Evolutionary conservation across 768 basidiomycete species (phyloP), one percentile per base, ranked within the genome.

Genomic region (Pulveroboletus frians): DNA sequence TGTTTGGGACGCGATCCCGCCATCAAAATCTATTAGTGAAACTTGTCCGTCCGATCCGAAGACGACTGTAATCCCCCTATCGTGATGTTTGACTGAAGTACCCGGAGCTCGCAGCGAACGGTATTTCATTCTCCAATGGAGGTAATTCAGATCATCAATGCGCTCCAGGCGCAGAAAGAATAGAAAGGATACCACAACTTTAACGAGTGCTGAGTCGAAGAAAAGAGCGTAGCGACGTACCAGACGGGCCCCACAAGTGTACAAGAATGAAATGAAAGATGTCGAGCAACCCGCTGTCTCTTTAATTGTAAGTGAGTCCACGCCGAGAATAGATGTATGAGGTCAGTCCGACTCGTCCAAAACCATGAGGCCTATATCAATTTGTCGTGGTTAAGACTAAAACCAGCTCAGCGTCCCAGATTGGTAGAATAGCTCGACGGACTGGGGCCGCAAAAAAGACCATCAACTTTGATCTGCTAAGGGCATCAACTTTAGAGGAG

Each of bases 81-180:
- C 46, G 10, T 53, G 39, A 30, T 56, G 59, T 35, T 39, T 54
- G 41, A 43, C 13, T n/a, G 55, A 23, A 17, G 50, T 34, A 37
- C 9, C 45, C 52, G 37, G 40, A 38, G 42, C 54, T 31, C 3
- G 55, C 13, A 17, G 23, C 2, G 52, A 60, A 42, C 47, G 50
- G 40, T 21, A 34, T 46, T 17, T 46, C 63, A 65, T 64, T 39
- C 55, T 65, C 46, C 55, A 37, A 51, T 10, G 46, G 13, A 21
- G 30, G 36, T 36, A 9, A 30, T 39, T 49, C 27, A 54, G 40
- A 57, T 59, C 59, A 66, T 64, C 27, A 47, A 54, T 42, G 62
- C 64, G 64, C 64, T 41, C 64, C 64, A 44, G 64, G 64, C 64
- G 62, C 64, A 60, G 36, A 41, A n/a, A 21, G 30, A 21, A 46